A percentile compares a stretch with the other conserved stretches of the same genome.
Conservation (phyloP, 163 green algal genomes). For the Chlamydomonas reinhardtii region DNA sequence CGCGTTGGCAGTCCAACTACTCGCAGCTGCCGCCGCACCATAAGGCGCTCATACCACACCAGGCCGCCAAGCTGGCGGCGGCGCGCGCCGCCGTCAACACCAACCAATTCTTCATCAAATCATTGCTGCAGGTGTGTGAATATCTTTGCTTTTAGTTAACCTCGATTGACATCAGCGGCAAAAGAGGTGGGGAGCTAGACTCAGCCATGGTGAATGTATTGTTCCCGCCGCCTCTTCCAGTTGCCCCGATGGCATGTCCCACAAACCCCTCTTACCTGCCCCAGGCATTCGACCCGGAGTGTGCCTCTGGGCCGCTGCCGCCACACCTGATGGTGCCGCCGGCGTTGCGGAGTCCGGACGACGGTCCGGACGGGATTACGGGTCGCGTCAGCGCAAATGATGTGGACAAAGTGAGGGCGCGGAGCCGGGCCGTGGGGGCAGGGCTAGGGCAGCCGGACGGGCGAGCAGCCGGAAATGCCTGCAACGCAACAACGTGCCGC, state of each 20-base stretch:
- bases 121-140: constrained; percentile 50
- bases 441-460: not conserved
- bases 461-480: no score
- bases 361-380: not conserved
- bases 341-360: not conserved
- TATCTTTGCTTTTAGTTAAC: not conserved
- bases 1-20: constrained; percentile 81
- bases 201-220: no score
- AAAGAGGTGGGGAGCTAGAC: no score
- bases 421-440: not conserved
- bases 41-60: constrained; percentile 49
- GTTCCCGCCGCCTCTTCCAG: no score
- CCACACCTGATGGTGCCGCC: not conserved
- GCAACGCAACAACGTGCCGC: no score
- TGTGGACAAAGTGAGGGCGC: constrained; percentile 45
- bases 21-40: constrained; percentile 62
- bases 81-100: constrained; percentile 61
- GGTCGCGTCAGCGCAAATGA: constrained; percentile 13
- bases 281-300: constrained; percentile 28
- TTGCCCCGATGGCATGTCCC: no score
- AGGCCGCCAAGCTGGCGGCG: constrained; percentile 60
- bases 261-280: no score
- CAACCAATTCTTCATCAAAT: constrained; percentile 80
- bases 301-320: constrained; percentile 17
- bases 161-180: no score